phyloP scores from a whole-genome alignment of 164 flowering plant species.

The Platanus orientalis region DNA sequence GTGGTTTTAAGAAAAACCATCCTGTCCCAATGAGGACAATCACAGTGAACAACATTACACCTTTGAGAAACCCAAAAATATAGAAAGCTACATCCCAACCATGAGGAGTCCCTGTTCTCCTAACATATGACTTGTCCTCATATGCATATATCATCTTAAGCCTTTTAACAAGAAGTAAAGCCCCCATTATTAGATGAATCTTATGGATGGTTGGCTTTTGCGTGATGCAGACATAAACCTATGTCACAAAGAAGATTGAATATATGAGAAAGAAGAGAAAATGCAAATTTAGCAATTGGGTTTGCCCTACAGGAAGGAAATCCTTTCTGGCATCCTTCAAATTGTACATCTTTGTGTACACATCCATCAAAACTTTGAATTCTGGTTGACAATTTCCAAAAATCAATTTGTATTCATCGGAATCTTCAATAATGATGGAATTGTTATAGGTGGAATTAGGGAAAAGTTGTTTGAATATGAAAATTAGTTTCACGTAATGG shows the following conservation, averaged over 20 bases:
- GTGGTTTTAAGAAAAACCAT: slow-evolving; percentile 46
- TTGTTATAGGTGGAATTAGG: slow-evolving; percentile 14
- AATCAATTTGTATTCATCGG: slow-evolving; percentile 31
- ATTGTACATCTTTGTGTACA: slow-evolving; percentile 37
- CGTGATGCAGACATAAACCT: slow-evolving; percentile 28
- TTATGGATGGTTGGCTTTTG: slow-evolving; percentile 20
- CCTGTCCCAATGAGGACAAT: slow-evolving; percentile 43
- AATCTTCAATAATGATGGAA: slow-evolving; percentile 13
- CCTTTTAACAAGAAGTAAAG: slow-evolving; percentile 29
- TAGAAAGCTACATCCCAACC: slow-evolving; percentile 43
- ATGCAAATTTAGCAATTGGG: slow-evolving; percentile 25
- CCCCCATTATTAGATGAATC: slow-evolving; percentile 38
- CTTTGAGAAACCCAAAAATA: slow-evolving; percentile 37
- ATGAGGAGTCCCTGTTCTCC: slow-evolving; percentile 36
- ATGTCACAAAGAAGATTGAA: slow-evolving; percentile 9
- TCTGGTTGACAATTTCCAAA: slow-evolving; percentile 48
- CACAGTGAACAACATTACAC: slow-evolving; percentile 36
- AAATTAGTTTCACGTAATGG: slow-evolving; percentile 22
- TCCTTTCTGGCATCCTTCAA: slow-evolving; percentile 20
- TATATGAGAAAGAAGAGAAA: slow-evolving; percentile 25
- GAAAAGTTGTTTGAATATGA: slow-evolving; percentile 17
- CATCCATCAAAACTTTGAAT: slow-evolving; percentile 31
- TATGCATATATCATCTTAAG: slow-evolving; percentile 37
- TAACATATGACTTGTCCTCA: slow-evolving; percentile 27
- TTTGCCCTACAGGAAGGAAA: slow-evolving; percentile 34